These are phyloP conservation scores for Solidago caesia DNA, from an alignment of 129 eudicot genomes.

Conservation along the genomic window DNA sequence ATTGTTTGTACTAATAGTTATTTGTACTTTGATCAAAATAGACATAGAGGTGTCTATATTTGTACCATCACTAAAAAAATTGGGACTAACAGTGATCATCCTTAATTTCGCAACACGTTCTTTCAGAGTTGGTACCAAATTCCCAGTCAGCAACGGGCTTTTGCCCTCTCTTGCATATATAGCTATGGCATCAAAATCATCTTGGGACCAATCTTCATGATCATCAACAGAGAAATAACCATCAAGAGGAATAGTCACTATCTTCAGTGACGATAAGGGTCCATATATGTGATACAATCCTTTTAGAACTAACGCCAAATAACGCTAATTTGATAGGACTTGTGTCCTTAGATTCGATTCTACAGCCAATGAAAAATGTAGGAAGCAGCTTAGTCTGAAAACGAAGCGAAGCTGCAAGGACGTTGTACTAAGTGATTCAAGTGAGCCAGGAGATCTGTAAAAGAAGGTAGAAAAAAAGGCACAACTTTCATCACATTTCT, in stretches of 20 bases:
- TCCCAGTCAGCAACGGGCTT: constrained; percentile 79
- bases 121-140: constrained; percentile 38
- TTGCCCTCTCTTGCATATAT: constrained; percentile 69
- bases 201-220: constrained; percentile 59
- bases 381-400: constrained; percentile 44
- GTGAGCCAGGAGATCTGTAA: constrained; percentile 39
- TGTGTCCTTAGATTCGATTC: constrained; percentile 42
- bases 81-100: too few species aligned
- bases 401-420: constrained; percentile 52
- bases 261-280: constrained; percentile 54
- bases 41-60: too few species aligned
- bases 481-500: too few species aligned
- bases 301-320: constrained; percentile 38
- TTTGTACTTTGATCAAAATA: too few species aligned
- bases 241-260: constrained; percentile 56
- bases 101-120: constrained; percentile 74
- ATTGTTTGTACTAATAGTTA: too few species aligned
- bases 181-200: constrained; percentile 42
- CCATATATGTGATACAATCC: constrained; percentile 46
- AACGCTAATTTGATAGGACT: constrained; percentile 43
- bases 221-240: constrained; percentile 65
- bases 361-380: constrained; percentile 56
- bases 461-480: constrained; percentile 16
- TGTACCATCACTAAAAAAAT: too few species aligned
- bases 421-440: constrained; percentile 37